Conservation (phyloP, 2,329 filamentous ascomycete species). For the Alternaria ventricosa region DNA sequence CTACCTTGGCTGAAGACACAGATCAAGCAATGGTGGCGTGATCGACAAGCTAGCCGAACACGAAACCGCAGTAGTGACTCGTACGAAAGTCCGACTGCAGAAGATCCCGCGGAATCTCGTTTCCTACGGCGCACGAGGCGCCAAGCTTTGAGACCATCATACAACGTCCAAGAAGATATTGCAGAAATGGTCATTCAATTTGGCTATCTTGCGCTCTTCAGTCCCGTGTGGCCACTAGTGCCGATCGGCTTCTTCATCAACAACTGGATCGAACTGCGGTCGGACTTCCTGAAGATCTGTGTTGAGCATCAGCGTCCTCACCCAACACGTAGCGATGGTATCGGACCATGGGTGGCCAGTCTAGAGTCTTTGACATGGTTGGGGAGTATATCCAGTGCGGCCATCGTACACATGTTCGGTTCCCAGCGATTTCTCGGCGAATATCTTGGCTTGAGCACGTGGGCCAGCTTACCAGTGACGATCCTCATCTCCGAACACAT, state of each 20-base stretch:
- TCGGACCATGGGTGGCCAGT: slow-evolving; percentile 43
- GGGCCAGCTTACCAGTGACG: slow-evolving; percentile 39
- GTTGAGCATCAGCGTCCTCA: slow-evolving; percentile 40
- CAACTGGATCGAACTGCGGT: slow-evolving; percentile 46
- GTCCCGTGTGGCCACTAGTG: slow-evolving; percentile 44
- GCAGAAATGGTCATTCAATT: slow-evolving; percentile 47
- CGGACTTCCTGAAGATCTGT: slow-evolving; percentile 44
- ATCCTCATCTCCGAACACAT: slow-evolving; percentile 43
- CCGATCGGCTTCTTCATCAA: slow-evolving; percentile 46
- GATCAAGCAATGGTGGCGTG: slow-evolving; percentile 38
- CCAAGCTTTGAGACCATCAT: slow-evolving; percentile 35
- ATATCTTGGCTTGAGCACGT: slow-evolving; percentile 26
- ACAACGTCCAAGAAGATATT: slow-evolving; percentile 46
- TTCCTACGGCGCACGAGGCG: slow-evolving; percentile 39
- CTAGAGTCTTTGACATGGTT: slow-evolving; percentile 44
- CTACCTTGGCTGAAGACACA: slow-evolving; percentile 40
- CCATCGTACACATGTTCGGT: slow-evolving; percentile 44
- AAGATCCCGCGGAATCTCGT: slow-evolving; percentile 38
- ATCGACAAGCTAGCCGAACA: slow-evolving; percentile 24
- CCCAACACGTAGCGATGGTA: slow-evolving; percentile 37
- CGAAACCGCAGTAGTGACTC: neutral
- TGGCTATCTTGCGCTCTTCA: slow-evolving; percentile 45
- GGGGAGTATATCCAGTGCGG: slow-evolving; percentile 41
- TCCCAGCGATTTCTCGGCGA: slow-evolving; percentile 19
- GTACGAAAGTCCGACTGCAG: slow-evolving; percentile 8